Conservation (phyloP, 352 stramenopile genomes). For the Phytophthora constricta region DNA sequence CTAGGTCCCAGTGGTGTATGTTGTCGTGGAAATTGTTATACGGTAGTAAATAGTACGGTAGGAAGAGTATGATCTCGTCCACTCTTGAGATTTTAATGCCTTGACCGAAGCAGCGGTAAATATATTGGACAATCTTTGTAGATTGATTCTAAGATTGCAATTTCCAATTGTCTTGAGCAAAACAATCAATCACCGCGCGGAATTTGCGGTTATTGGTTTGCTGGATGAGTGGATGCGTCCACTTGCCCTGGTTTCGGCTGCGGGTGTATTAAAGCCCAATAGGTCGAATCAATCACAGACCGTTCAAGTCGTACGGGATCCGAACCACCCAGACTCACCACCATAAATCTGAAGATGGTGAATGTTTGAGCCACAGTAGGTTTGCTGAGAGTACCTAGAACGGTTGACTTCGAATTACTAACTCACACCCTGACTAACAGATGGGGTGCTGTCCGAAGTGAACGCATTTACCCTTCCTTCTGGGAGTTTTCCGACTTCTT, state of each 20-base stretch:
- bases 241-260: conserved; percentile 26
- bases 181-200: too few species aligned
- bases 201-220: conserved; percentile 15
- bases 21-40: too few species aligned
- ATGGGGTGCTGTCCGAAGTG: conserved; percentile 26
- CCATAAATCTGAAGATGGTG: conserved; percentile 22
- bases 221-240: conserved; percentile 26
- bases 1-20: too few species aligned
- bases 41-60: too few species aligned
- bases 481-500: conserved; percentile 27
- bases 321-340: background rate
- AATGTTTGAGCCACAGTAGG: conserved; percentile 19
- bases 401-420: conserved; percentile 13
- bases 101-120: too few species aligned
- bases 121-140: too few species aligned
- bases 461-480: conserved; percentile 16
- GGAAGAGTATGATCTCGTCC: too few species aligned
- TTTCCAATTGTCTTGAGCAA: too few species aligned
- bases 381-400: conserved; percentile 17
- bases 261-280: conserved; percentile 25
- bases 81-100: too few species aligned
- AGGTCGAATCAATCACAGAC: conserved; percentile 9
- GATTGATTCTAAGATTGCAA: too few species aligned
- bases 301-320: background rate
- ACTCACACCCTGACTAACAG: conserved; percentile 14